phyloP scores from a whole-genome alignment of 257 asterid species.

The Solanum gandarillasii region DNA sequence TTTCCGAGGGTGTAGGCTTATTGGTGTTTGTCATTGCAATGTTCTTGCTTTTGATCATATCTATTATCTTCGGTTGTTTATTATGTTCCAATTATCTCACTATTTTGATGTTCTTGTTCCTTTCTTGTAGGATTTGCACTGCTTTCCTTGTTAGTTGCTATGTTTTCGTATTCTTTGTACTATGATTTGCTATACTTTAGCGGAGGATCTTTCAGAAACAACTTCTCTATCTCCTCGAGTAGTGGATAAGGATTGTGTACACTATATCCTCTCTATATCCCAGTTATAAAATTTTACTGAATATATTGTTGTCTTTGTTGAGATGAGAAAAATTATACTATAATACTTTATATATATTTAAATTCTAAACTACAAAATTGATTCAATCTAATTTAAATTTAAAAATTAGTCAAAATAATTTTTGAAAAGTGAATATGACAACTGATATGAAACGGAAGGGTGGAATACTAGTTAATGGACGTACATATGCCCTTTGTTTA shows the following conservation, averaged over 20 bases:
- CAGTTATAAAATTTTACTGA: too few species aligned
- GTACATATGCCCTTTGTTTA: not conserved
- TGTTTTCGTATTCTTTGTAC: not conserved
- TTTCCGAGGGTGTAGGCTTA: not conserved
- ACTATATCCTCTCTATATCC: not conserved
- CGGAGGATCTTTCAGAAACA: too few species aligned
- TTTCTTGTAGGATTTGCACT: not conserved
- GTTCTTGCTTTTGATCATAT: too few species aligned
- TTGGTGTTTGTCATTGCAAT: not conserved
- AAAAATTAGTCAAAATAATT: not conserved
- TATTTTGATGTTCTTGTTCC: too few species aligned
- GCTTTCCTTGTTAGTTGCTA: not conserved
- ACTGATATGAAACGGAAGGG: not conserved
- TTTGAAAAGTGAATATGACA: not conserved
- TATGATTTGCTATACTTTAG: too few species aligned
- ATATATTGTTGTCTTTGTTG: not conserved
- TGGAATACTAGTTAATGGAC: not conserved
- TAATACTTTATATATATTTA: not conserved
- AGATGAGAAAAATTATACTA: not conserved
- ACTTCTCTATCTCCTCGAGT: not conserved
- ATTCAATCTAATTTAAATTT: not conserved
- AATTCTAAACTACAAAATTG: not conserved
- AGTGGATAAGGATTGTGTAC: not conserved
- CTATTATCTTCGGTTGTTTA: not conserved
- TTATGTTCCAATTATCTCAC: too few species aligned